Evolutionary conservation across 176 grass and related monocot genomes (phyloP).

Genomic region (Tuctoria greenei): DNA sequence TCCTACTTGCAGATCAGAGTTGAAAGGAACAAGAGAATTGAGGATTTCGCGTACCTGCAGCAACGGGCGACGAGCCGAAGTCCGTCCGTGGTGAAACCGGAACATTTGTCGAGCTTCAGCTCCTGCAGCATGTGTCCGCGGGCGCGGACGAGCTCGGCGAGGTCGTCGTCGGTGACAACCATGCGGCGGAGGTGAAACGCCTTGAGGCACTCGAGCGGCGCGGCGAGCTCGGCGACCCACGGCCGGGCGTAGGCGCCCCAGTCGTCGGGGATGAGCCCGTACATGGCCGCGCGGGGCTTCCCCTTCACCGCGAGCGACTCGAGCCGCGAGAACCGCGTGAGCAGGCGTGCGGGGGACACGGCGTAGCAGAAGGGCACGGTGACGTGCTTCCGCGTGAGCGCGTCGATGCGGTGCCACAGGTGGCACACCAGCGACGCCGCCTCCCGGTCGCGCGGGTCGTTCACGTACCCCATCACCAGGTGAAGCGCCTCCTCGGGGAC

Average conservation of each 20-base stretch:
- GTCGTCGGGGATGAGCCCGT: slow-evolving; percentile 64
- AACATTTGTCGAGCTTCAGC: slow-evolving; percentile 88
- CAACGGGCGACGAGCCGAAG: slow-evolving; percentile 61
- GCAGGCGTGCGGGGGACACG: slow-evolving; percentile 49
- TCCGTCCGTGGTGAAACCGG: slow-evolving; percentile 81
- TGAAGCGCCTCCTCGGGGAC: slow-evolving; percentile 71
- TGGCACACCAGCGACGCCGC: slow-evolving; percentile 65
- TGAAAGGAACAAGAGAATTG: neutral
- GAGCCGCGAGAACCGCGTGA: slow-evolving; percentile 58
- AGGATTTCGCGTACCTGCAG: slow-evolving; percentile 60
- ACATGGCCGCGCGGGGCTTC: slow-evolving; percentile 84
- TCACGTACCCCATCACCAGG: slow-evolving; percentile 60
- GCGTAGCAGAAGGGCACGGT: slow-evolving; percentile 83
- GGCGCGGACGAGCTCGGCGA: slow-evolving; percentile 50
- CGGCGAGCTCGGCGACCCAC: slow-evolving; percentile 55
- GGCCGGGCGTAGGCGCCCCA: slow-evolving; percentile 66
- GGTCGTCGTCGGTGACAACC: slow-evolving; percentile 75
- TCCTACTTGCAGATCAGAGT: slow-evolving; percentile 19
- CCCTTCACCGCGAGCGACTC: slow-evolving; percentile 80
- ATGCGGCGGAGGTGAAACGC: slow-evolving; percentile 76
- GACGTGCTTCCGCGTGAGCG: slow-evolving; percentile 71
- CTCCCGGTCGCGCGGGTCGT: slow-evolving; percentile 73
- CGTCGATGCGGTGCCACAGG: slow-evolving; percentile 73
- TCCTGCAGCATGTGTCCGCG: slow-evolving; percentile 74
- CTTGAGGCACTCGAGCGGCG: slow-evolving; percentile 74